Evolutionary conservation across 306 rosid species (phyloP).

Genomic region (Astragalus membranaceus): DNA sequence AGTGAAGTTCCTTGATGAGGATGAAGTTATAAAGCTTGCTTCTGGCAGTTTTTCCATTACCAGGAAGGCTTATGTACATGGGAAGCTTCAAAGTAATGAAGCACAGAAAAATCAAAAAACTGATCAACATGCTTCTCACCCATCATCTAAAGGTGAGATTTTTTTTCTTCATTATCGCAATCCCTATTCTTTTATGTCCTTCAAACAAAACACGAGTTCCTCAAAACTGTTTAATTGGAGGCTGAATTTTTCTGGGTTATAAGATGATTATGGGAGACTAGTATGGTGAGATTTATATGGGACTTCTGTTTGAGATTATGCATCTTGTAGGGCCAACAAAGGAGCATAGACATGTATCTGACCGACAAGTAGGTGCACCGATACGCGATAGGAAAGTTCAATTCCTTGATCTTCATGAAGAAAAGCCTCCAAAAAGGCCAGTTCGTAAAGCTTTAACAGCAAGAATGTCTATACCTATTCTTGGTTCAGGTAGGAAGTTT

Average conservation of each 20-base stretch:
- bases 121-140: constrained; percentile 23
- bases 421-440: not conserved
- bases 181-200: not conserved
- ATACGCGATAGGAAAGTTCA: constrained; percentile 16
- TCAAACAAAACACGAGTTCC: not conserved
- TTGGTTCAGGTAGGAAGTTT: constrained; percentile 22
- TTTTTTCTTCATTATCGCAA: not conserved
- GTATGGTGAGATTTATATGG: not conserved
- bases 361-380: not conserved
- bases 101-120: constrained; percentile 5
- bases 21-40: too few species aligned
- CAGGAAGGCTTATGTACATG: not conserved
- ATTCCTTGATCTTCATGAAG: constrained; percentile 9
- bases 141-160: constrained; percentile 33
- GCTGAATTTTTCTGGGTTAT: not conserved
- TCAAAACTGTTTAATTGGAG: not conserved
- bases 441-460: constrained; percentile 6
- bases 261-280: not conserved
- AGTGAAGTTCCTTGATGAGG: too few species aligned
- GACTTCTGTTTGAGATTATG: constrained; percentile 14
- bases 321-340: constrained; percentile 17
- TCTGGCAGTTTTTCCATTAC: not conserved
- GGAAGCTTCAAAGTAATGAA: constrained; percentile 20
- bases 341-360: not conserved
- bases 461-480: constrained; percentile 5